Conservation (phyloP, 805 yeast species). For the Lachancea nothofagi region DNA sequence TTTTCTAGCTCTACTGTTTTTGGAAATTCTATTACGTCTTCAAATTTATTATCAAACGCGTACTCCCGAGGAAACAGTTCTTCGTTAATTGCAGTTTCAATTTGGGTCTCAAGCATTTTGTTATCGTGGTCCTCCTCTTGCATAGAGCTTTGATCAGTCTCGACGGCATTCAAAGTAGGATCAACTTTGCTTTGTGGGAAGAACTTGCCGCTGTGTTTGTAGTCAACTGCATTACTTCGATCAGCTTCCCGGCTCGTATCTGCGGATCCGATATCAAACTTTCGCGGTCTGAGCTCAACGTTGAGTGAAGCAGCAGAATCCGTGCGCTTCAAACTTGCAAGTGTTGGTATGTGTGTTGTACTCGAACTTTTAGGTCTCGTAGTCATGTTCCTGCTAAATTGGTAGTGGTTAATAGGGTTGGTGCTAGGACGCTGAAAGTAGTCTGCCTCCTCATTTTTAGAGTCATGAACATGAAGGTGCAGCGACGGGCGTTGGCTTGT, state of each 20-base stretch:
- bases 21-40: constrained; percentile 3
- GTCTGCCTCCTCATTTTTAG: background rate
- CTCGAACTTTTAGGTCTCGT: constrained; percentile 16
- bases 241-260: background rate
- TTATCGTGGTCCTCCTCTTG: constrained; percentile 1
- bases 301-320: constrained; percentile 1
- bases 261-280: background rate
- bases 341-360: constrained; percentile 8
- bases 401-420: constrained; percentile 21
- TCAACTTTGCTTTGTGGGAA: constrained; percentile 5
- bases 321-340: background rate
- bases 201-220: background rate
- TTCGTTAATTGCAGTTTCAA: constrained; percentile 14
- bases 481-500: constrained; percentile 3
- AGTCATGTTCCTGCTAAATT: constrained; percentile 15
- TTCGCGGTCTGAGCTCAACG: constrained; percentile 1
- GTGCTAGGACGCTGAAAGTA: background rate
- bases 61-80: constrained; percentile 13
- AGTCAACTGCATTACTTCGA: background rate
- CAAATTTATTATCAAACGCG: constrained; percentile 17
- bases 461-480: constrained; percentile 1
- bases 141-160: background rate
- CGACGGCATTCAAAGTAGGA: background rate
- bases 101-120: constrained; percentile 3
- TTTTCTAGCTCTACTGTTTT: background rate